These are phyloP conservation scores for Desmodesmus armatus DNA, from an alignment of 139 green algal species.

Conservation along the genomic window DNA sequence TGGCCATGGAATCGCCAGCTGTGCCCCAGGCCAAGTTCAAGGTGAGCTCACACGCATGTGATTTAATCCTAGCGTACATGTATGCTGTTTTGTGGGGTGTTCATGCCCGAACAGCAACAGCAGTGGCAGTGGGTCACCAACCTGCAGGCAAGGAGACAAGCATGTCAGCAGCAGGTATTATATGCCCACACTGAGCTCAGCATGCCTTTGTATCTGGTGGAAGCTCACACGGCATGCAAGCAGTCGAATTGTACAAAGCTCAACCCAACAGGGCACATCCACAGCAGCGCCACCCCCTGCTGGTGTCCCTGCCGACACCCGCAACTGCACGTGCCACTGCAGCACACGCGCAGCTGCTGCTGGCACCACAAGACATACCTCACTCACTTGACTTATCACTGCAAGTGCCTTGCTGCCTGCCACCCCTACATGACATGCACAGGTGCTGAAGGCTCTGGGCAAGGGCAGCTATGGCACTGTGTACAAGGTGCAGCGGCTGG, in stretches of 20 bases:
- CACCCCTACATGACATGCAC: neutral
- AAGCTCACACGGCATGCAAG: neutral
- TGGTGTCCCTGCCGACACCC: neutral
- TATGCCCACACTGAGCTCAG: too few relatives aligned
- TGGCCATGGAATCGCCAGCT: conserved; percentile 23
- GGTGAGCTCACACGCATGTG: neutral
- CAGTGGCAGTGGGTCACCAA: neutral
- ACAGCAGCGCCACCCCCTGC: neutral
- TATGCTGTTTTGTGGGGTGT: too few relatives aligned
- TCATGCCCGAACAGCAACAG: neutral
- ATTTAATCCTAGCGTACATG: too few relatives aligned
- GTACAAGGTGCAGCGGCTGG: conserved; percentile 56
- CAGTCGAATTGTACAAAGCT: neutral
- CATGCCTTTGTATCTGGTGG: neutral
- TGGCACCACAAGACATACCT: neutral
- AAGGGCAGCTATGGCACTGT: conserved; percentile 73
- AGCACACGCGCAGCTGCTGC: neutral
- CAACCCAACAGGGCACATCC: neutral
- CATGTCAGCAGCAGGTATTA: too few relatives aligned
- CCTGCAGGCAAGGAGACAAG: too few relatives aligned
- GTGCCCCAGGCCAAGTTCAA: conserved; percentile 30
- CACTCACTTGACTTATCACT: neutral
- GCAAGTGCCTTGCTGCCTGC: neutral
- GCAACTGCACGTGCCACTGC: neutral
- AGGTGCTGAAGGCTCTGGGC: conserved; percentile 72